Conservation (phyloP, 2,329 filamentous ascomycete species). For the Fusarium sp. region DNA sequence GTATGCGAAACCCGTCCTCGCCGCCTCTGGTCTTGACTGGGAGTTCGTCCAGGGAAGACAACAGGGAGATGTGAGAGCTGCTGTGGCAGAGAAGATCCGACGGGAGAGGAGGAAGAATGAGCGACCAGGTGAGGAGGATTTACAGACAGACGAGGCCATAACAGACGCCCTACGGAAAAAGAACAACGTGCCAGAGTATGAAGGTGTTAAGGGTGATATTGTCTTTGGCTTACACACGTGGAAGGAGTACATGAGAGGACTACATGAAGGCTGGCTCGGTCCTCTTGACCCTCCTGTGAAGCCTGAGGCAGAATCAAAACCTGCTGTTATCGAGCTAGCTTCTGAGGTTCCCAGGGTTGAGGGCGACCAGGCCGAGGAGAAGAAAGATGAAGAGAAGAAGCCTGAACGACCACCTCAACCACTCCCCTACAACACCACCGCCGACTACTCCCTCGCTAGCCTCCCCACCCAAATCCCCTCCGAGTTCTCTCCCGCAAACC, state of each 20-base stretch:
- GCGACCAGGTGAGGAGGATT: slow-evolving; percentile 62
- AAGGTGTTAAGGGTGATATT: slow-evolving; percentile 84
- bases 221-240: slow-evolving; percentile 92
- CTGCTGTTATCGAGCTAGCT: slow-evolving; percentile 45
- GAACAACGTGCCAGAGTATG: slow-evolving; percentile 77
- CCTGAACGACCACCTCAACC: slow-evolving; percentile 72
- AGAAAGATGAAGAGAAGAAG: slow-evolving; percentile 66
- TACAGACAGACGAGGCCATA: slow-evolving; percentile 65
- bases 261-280: slow-evolving; percentile 97
- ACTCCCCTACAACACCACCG: slow-evolving; percentile 78
- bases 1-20: slow-evolving; percentile 93
- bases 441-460: slow-evolving; percentile 76
- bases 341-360: slow-evolving; percentile 43
- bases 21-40: slow-evolving; percentile 92
- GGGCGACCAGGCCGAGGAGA: slow-evolving; percentile 54
- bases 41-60: slow-evolving; percentile 93
- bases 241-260: slow-evolving; percentile 95
- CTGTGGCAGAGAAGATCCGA: slow-evolving; percentile 87
- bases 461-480: slow-evolving; percentile 76
- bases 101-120: slow-evolving; percentile 73
- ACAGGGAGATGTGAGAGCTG: slow-evolving; percentile 92
- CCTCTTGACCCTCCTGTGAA: slow-evolving; percentile 75
- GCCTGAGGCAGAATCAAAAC: slow-evolving; percentile 42
- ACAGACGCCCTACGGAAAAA: slow-evolving; percentile 74
- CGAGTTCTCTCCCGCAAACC: slow-evolving; percentile 78